A percentile compares a stretch with the other conserved stretches of the same genome.
Evolutionary conservation across 176 grass and related monocot species (phyloP).

Genomic region (Ampelocalamus luodianensis): DNA sequence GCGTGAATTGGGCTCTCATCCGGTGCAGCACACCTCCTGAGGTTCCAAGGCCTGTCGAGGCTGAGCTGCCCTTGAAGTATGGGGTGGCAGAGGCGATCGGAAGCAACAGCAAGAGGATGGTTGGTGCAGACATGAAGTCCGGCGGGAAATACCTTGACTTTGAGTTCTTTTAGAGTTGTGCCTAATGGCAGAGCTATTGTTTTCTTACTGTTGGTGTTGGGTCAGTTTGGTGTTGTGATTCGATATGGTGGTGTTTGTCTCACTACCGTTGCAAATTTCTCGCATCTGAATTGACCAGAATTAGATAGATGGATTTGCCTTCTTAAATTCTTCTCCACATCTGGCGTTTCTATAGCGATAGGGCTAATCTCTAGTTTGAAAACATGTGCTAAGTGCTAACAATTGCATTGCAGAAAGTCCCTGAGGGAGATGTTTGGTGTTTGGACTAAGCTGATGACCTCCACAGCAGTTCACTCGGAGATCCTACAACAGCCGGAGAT

Average conservation of each 20-base stretch:
- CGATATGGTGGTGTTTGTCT: slow-evolving; percentile 32
- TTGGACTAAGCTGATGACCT: not conserved
- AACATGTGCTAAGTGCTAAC: not conserved
- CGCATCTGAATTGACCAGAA: slow-evolving; percentile 35
- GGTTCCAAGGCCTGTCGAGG: slow-evolving; percentile 73
- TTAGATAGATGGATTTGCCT: slow-evolving; percentile 36
- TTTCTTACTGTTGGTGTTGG: slow-evolving; percentile 40
- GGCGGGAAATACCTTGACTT: slow-evolving; percentile 93
- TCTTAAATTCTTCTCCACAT: not conserved
- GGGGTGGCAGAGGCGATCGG: slow-evolving; percentile 54
- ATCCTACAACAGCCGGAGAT: slow-evolving; percentile 52
- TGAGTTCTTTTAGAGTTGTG: slow-evolving; percentile 85
- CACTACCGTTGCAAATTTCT: slow-evolving; percentile 21
- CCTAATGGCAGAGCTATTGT: slow-evolving; percentile 15
- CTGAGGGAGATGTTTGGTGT: not conserved
- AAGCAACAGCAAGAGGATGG: slow-evolving; percentile 68
- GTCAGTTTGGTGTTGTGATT: slow-evolving; percentile 51
- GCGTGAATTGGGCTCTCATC: slow-evolving; percentile 97
- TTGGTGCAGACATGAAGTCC: slow-evolving; percentile 58
- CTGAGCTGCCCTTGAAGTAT: slow-evolving; percentile 62
- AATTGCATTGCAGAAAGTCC: not conserved
- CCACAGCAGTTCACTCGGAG: not conserved
- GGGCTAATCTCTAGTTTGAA: not conserved
- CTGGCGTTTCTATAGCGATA: not conserved
- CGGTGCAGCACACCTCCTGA: slow-evolving; percentile 87